phyloP scores from a whole-genome alignment of 805 yeast genomes.

The Wickerhamomyces bovis region DNA sequence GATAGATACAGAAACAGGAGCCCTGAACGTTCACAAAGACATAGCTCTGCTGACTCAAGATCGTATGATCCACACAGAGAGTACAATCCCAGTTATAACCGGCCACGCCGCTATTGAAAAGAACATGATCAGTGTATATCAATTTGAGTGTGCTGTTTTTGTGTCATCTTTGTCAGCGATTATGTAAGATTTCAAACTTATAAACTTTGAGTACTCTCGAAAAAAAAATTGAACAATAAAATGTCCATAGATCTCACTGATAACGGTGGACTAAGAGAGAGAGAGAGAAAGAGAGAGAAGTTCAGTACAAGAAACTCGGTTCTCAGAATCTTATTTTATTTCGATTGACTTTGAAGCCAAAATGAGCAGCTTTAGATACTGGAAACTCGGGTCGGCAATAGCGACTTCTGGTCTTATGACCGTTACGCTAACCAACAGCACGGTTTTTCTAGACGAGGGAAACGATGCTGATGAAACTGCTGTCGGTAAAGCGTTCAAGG shows the following conservation, averaged over 20 bases:
- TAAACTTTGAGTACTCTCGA: neutral
- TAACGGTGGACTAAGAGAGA: neutral
- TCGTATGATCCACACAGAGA: neutral
- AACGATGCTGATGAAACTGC: slow-evolving; percentile 8
- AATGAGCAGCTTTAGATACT: slow-evolving; percentile 2
- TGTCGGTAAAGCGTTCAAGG: slow-evolving; percentile 4
- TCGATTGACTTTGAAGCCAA: no score
- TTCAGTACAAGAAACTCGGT: no score
- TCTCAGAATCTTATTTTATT: no score
- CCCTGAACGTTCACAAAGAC: neutral
- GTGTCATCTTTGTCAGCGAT: neutral
- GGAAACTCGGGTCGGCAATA: slow-evolving; percentile 6
- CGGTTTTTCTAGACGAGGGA: slow-evolving; percentile 7
- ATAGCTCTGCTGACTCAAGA: neutral
- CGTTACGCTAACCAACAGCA: slow-evolving; percentile 1
- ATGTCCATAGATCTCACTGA: neutral
- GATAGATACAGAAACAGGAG: neutral
- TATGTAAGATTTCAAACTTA: neutral
- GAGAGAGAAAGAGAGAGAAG: no score
- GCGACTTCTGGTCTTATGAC: slow-evolving; percentile 9
- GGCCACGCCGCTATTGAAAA: neutral
- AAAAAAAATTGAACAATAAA: no score
- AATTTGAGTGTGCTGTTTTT: no score
- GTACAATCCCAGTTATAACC: neutral
- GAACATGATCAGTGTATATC: neutral